These are phyloP conservation scores for Meyerozyma sp. DNA, from an alignment of 1,139 yeast genomes.

Conservation along the genomic window DNA sequence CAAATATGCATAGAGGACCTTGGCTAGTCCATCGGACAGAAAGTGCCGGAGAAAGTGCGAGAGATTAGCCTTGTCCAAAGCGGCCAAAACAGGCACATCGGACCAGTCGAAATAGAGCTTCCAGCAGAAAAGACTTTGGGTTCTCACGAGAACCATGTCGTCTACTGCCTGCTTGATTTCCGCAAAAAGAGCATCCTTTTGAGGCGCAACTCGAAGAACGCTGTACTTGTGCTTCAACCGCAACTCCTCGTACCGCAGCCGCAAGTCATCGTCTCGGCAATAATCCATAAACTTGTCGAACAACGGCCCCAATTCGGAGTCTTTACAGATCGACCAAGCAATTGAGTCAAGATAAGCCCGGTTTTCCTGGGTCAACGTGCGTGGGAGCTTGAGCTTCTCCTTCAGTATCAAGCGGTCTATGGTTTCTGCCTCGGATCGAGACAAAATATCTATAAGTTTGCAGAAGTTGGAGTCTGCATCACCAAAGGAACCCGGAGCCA, in stretches of 20 bases:
- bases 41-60: conserved; percentile 50
- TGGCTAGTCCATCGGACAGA: conserved; percentile 59
- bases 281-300: conserved; percentile 55
- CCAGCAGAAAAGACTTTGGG: conserved; percentile 64
- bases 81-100: conserved; percentile 48
- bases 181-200: conserved; percentile 26
- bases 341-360: conserved; percentile 30
- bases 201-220: conserved; percentile 41
- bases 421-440: conserved; percentile 30
- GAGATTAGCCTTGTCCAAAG: conserved; percentile 45
- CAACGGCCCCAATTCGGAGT: conserved; percentile 47
- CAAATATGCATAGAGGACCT: conserved; percentile 53
- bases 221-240: conserved; percentile 54
- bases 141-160: conserved; percentile 68
- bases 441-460: conserved; percentile 44
- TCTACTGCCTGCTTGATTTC: conserved; percentile 55
- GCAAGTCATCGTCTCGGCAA: conserved; percentile 55
- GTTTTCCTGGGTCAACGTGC: conserved; percentile 27
- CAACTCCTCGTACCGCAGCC: conserved; percentile 58
- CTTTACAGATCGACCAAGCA: conserved; percentile 45
- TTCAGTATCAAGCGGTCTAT: conserved; percentile 24
- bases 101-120: conserved; percentile 68
- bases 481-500: conserved; percentile 46
- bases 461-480: conserved; percentile 45
- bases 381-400: conserved; percentile 37